phyloP scores from a whole-genome alignment of 148 eudicot genomes.

The Cornus controversa region DNA sequence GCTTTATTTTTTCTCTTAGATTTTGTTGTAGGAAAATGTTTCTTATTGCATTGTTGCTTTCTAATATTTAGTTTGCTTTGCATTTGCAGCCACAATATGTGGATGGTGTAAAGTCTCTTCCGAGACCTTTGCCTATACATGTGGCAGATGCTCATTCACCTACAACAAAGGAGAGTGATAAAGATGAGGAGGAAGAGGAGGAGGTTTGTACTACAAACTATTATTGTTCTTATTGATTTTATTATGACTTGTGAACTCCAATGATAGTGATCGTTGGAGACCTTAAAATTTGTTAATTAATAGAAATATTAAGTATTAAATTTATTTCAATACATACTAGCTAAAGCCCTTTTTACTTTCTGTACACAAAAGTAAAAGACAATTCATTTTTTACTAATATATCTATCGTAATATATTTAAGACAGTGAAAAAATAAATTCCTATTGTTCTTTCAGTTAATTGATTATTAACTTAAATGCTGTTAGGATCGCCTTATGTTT shows the following conservation, averaged over 20 bases:
- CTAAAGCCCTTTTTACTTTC: no score
- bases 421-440: no score
- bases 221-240: background rate
- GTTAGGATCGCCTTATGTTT: no score
- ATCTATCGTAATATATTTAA: no score
- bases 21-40: background rate
- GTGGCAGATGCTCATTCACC: slow-evolving; percentile 31
- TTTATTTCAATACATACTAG: no score
- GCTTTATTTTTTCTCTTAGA: background rate
- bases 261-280: no score
- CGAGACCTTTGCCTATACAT: slow-evolving; percentile 56
- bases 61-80: background rate
- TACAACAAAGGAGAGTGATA: slow-evolving; percentile 33
- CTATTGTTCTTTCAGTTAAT: no score
- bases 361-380: no score
- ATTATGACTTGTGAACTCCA: background rate
- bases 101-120: slow-evolving; percentile 58
- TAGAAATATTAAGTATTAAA: background rate
- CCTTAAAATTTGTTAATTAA: background rate
- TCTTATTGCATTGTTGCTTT: background rate
- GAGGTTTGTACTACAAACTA: slow-evolving; percentile 37
- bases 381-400: no score
- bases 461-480: no score
- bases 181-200: slow-evolving; percentile 29
- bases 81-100: slow-evolving; percentile 44